Evolutionary conservation across 345 rosid species (phyloP).

Genomic region (Eucalyptus lansdowneana): DNA sequence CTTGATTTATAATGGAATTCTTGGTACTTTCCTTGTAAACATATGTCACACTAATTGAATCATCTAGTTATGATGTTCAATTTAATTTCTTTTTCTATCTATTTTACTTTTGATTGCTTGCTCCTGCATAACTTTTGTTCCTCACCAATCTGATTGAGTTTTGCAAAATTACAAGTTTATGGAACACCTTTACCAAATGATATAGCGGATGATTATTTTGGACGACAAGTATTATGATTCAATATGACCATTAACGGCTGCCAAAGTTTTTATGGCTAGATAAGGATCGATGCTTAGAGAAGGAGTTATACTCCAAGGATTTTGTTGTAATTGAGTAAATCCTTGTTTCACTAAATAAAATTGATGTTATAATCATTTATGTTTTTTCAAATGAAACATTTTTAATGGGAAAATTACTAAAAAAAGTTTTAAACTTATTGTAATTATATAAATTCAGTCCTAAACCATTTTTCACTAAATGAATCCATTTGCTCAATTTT

Average conservation of each 20-base stretch:
- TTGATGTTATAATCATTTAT: too few species aligned
- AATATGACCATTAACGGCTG: background rate
- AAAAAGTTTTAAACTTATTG: too few species aligned
- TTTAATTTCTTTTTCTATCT: background rate
- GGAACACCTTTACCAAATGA: background rate
- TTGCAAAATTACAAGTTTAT: background rate
- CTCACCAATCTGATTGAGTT: background rate
- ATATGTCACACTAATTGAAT: too few species aligned
- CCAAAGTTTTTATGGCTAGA: background rate
- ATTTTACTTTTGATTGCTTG: background rate
- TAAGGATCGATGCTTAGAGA: background rate
- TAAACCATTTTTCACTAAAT: too few species aligned
- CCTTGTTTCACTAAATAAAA: too few species aligned
- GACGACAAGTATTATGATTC: background rate
- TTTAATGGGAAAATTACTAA: too few species aligned
- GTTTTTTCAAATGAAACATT: background rate
- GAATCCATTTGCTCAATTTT: too few species aligned
- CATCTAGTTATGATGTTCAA: background rate
- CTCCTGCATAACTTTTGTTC: background rate
- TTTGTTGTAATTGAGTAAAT: too few species aligned
- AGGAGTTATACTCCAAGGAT: background rate
- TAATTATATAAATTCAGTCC: too few species aligned
- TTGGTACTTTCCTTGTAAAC: rapidly evolving
- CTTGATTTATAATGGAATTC: too few species aligned
- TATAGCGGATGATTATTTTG: background rate